Base-by-base conservation (phyloP, 1,139 yeast genomes). In the Yamadazyma triangularis region DNA sequence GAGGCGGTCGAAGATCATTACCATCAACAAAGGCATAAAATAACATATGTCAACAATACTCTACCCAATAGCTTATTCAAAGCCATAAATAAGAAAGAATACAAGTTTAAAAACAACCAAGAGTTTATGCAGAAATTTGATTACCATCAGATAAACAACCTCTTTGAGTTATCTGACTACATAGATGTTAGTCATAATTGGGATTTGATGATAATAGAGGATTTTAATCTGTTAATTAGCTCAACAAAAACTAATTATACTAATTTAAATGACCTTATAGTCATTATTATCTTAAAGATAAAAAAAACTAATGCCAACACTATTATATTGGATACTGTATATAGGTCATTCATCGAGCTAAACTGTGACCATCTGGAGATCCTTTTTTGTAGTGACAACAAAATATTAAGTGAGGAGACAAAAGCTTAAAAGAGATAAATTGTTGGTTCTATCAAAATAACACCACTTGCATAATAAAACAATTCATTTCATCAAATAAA, bases 41-140 rank as follows among this genome's bases (percentile, higher is more conserved):
- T 11, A 21, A 4, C 9, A 9, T 50, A 50, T 28, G 21, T 50
- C 4, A 50, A 50, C 28, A 38, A 46, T 16, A 41, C 48, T 2
- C 33, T 46, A 12, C 51, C 51, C 5, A 39, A 39, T 23, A 32
- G 30, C 15, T 30, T 50, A 8, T 41, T 34, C 24, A 21, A 39
- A 19, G 15, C 29, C 3, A 40, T 50, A 6, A 32, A 35, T 4
- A 23, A 29, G 9, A 32, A 32, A 8, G 24, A 30, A 9, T 36
- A 36, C 15, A 15, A 15, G n/a, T 38, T 47, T 26, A 28, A 38
- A 16, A 9, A 26, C 3, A 8, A 24, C 13, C 30, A 35, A 8
- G 33, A 24, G 21, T 30, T 29, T 8, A 36, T 47, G 47, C 36
- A 36, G 31, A 28, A 33, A 11, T 45, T 50, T 31, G 38, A 38